Conservation (phyloP, 768 basidiomycete species). For the Russula abietina region DNA sequence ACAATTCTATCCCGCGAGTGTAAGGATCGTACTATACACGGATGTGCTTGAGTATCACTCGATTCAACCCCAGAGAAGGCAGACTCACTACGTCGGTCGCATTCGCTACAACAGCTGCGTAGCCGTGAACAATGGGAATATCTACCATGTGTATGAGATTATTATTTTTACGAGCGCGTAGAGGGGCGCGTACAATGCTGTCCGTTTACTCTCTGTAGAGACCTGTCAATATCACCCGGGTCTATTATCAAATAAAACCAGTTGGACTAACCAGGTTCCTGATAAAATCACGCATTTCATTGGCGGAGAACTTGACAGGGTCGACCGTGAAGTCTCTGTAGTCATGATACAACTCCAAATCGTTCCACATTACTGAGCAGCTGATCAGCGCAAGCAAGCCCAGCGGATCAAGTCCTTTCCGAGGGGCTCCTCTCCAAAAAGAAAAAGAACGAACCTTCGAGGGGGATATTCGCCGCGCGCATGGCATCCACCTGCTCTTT, state of each 20-base stretch:
- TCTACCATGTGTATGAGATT: conserved; percentile 33
- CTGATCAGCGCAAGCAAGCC: not conserved
- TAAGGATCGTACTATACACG: conserved; percentile 61
- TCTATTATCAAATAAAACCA: not conserved
- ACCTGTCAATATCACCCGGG: not conserved
- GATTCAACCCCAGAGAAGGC: not conserved
- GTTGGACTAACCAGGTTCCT: conserved; percentile 44
- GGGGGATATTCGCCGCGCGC: conserved; percentile 67
- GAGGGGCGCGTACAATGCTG: conserved; percentile 39
- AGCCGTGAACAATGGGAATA: conserved; percentile 68
- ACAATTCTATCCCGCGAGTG: conserved; percentile 54
- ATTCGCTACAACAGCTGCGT: conserved; percentile 51
- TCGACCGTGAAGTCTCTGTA: conserved; percentile 65
- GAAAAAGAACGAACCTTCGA: conserved; percentile 48
- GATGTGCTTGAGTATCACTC: not conserved
- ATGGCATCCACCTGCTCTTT: conserved; percentile 48
- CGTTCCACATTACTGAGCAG: conserved; percentile 67
- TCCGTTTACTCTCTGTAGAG: conserved; percentile 37
- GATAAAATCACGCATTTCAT: conserved; percentile 50
- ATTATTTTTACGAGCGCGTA: not conserved
- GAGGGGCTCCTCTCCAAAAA: not conserved
- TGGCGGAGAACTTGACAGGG: conserved; percentile 53
- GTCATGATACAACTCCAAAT: conserved; percentile 68
- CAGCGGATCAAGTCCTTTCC: not conserved
- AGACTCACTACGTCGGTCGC: conserved; percentile 53